Percentiles rank a stretch among this genome's conserved stretches.
These are phyloP conservation scores for Breviolum minutum DNA, from an alignment of 73 alveolate species.

Conservation along the genomic window DNA sequence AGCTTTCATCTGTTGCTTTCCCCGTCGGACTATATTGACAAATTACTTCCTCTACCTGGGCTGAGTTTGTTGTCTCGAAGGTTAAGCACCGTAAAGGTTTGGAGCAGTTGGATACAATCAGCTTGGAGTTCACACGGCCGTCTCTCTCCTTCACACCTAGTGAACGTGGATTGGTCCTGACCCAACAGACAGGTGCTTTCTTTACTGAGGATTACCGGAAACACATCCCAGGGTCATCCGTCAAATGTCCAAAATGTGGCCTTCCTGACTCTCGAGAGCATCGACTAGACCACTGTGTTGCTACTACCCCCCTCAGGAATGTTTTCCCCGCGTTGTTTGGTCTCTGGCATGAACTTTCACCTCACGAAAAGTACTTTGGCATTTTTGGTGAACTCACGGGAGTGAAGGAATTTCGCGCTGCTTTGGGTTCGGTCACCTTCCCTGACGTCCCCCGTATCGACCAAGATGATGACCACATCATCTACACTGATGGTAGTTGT, in stretches of 20 bases:
- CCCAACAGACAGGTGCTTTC: background rate
- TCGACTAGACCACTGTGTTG: background rate
- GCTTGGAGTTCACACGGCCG: background rate
- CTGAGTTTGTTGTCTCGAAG: background rate
- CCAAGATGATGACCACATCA: background rate
- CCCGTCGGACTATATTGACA: background rate
- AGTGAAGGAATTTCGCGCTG: background rate
- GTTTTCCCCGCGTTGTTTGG: background rate
- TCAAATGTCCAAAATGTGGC: background rate
- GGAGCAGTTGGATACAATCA: background rate
- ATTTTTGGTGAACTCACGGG: background rate
- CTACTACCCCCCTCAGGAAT: background rate
- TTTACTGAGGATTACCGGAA: background rate
- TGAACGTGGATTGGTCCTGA: background rate
- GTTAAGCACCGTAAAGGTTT: background rate
- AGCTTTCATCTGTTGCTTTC: background rate
- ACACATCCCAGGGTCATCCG: background rate
- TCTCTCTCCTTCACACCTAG: background rate
- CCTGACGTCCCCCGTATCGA: background rate
- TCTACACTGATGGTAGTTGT: background rate
- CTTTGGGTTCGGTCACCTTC: background rate
- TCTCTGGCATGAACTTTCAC: background rate
- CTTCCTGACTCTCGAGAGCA: background rate
- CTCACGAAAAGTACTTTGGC: background rate
- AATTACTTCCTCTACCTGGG: background rate